These are phyloP conservation scores for Hibiscus syriacus DNA, from an alignment of 345 rosid genomes.

Conservation along the genomic window DNA sequence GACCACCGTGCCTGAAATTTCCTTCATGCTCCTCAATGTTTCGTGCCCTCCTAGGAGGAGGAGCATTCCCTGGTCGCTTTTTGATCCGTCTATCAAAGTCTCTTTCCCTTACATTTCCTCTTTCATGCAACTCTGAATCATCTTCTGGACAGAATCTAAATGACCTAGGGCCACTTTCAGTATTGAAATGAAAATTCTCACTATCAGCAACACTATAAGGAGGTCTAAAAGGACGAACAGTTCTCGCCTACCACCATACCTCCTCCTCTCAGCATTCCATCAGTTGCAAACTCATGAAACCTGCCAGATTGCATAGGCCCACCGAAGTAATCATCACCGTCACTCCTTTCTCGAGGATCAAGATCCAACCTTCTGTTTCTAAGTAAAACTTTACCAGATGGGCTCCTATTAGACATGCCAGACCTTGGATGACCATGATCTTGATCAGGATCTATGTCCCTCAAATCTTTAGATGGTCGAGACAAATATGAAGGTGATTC, in stretches of 20 bases:
- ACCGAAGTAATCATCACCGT: constrained; percentile 43
- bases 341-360: constrained; percentile 59
- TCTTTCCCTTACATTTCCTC: constrained; percentile 47
- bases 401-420: constrained; percentile 45
- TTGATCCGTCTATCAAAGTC: constrained; percentile 52
- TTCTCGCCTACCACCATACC: constrained; percentile 58
- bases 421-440: constrained; percentile 56
- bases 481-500: constrained; percentile 55
- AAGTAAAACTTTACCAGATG: constrained; percentile 44
- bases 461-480: constrained; percentile 45
- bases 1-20: constrained; percentile 20
- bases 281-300: constrained; percentile 52
- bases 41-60: constrained; percentile 44
- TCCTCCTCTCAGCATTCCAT: constrained; percentile 54
- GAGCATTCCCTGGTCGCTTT: constrained; percentile 45
- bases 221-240: constrained; percentile 47
- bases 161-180: constrained; percentile 48
- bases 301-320: constrained; percentile 51
- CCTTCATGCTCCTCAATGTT: constrained; percentile 49
- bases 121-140: constrained; percentile 37
- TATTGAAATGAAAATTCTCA: constrained; percentile 34
- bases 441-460: constrained; percentile 49
- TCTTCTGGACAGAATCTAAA: constrained; percentile 44
- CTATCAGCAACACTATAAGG: constrained; percentile 38
- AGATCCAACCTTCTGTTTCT: constrained; percentile 55